phyloP scores from a whole-genome alignment of 768 basidiomycete species.

The Tulasnella calospora region DNA sequence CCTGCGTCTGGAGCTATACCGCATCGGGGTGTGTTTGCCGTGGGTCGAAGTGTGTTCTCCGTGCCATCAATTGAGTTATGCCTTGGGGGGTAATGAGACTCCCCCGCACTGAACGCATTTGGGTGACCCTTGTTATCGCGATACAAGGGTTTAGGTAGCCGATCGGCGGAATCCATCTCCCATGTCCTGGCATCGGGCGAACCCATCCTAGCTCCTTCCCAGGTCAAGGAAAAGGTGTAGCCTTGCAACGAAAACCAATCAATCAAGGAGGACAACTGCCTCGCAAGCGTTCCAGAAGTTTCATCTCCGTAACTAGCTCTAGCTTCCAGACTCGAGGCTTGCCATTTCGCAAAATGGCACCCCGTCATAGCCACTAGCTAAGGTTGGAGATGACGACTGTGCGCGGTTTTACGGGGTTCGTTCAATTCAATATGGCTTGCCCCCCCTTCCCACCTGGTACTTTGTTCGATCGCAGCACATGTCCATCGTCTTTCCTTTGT shows the following conservation, averaged over 20 bases:
- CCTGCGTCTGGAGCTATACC: neutral
- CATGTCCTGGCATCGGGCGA: neutral
- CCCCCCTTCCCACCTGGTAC: neutral
- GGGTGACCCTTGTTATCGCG: neutral
- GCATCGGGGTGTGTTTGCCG: slow-evolving; percentile 7
- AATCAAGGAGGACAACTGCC: neutral
- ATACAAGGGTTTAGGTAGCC: neutral
- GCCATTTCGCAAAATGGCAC: neutral
- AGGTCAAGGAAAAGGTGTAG: neutral
- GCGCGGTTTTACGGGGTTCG: neutral
- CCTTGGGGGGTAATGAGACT: neutral
- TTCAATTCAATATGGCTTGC: no score
- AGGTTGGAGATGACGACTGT: neutral
- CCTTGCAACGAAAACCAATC: neutral
- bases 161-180: neutral
- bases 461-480: neutral
- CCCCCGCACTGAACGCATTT: neutral
- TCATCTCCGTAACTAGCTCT: neutral
- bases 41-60: neutral
- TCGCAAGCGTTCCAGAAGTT: neutral
- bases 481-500: neutral
- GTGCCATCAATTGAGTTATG: neutral
- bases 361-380: neutral
- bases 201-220: neutral
- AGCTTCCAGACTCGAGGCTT: neutral